Percentiles rank a stretch among this genome's conserved stretches.
Conservation (phyloP, 306 rosid genomes). For the Phaseolus lunatus region DNA sequence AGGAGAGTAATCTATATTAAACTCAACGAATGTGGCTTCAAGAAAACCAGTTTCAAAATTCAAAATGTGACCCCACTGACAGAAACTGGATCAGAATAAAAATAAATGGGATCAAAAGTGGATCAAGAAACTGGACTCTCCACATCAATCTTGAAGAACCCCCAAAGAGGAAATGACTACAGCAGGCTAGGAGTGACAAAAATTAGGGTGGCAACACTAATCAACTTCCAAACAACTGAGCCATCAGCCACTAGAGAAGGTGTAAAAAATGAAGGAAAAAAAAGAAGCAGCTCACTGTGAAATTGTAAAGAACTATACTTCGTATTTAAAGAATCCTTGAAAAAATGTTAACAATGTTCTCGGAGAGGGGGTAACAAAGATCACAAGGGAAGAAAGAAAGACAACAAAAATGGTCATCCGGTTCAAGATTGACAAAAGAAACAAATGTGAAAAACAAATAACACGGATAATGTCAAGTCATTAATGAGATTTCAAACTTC, state of each 20-base stretch:
- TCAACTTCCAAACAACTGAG: too few relatives aligned
- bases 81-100: too few relatives aligned
- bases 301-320: neutral
- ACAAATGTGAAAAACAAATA: constrained; percentile 3
- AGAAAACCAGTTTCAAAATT: too few relatives aligned
- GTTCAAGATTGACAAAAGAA: constrained; percentile 2
- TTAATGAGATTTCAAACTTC: constrained; percentile 3
- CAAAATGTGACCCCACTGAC: too few relatives aligned
- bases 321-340: constrained; percentile 28
- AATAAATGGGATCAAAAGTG: too few relatives aligned
- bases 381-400: neutral
- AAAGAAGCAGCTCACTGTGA: too few relatives aligned
- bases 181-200: neutral
- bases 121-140: too few relatives aligned
- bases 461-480: neutral
- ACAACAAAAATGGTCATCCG: neutral
- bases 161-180: neutral
- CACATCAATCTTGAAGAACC: neutral
- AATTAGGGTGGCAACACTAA: neutral
- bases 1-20: too few relatives aligned
- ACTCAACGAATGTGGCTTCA: too few relatives aligned
- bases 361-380: constrained; percentile 20
- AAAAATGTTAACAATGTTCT: constrained; percentile 16
- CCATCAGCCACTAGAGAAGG: too few relatives aligned
- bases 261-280: too few relatives aligned